Evolutionary conservation across 345 rosid genomes (phyloP), one percentile per base, ranked within the genome.

Genomic region (Sisymbrium irio): DNA sequence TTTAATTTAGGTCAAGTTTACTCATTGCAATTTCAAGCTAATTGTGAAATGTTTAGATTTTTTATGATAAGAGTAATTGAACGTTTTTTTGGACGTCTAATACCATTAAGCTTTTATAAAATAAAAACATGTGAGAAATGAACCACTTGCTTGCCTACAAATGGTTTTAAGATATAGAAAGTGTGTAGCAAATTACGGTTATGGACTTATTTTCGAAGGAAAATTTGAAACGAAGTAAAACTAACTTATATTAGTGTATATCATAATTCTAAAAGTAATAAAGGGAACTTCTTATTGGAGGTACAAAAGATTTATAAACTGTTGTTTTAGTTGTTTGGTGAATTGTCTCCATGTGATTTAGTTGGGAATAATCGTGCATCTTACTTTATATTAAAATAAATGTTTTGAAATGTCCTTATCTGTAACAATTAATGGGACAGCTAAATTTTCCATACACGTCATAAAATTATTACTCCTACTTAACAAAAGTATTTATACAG

Each of bases 331-430:
- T n/a, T 70, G 72, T 77, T 77, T 35, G 80, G 80, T 77, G 76
- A 37, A 64, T 77, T 71, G 76, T 65, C 80, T 70, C 72, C 80
- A 77, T 77, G 76, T 77, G 76, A 15, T 30, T 71, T 65, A 71
- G 80, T 77, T 71, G 72, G 65, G 76, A 71, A 40, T 77, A 57
- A 71, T 77, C 72, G 72, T 77, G 68, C 80, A 18, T 77, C 80
- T 65, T 77, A 77, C 80, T 71, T 77, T 71, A 70, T 64, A 9
- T 6, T 69, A 22, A 13, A 46, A 35, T 14, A 44, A 54, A 54
- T 18, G 47, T 44, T 19, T 42, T 3, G 10, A 61, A 53, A 62
- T 76, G 79, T 76, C 75, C 75, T 76, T 69, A 69, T 76, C 79
- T 69, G 65, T 76, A 76, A 62, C 79, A 35, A 62, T 69, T 22